Evolutionary conservation across 495 filamentous ascomycete genomes (phyloP), one percentile per base, ranked within the genome.

Genomic region (Annulohypoxylon nitens): DNA sequence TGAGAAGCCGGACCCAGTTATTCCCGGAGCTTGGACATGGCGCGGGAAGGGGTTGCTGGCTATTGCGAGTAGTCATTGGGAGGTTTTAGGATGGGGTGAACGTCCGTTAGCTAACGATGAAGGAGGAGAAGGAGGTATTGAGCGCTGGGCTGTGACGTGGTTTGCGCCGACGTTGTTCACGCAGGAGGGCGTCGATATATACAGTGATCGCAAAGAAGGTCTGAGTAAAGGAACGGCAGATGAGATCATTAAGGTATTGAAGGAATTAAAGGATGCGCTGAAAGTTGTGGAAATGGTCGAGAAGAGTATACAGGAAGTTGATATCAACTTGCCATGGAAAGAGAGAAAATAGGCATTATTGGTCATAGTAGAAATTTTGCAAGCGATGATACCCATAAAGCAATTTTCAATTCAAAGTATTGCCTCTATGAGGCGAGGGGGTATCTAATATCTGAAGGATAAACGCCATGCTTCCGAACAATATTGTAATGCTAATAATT

Each of bases 111-210:
- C 63, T 45, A 81, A 78, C 23, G 82, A 65, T 5, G 72, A 68
- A 43, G 76, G 83, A 67, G 66, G 63, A 33, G 45, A 75, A 47
- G 36, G 76, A 68, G 76, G 71, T 41, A 63, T 78, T 78, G 81
- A 86, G 76, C 68, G 80, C 54, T 95, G 90, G 90, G 85, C 88
- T 8, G 90, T 94, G 3, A 94, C 91, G 3, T 93, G 88, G 82
- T 96, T 95, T 77, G 87, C 87, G 66, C 89, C 89, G 66, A 94
- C 90, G 36, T 63, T 91, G 53, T 94, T 94, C 74, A 93, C 91
- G 51, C 89, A 90, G 50, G 90, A 90, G 65, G 93, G 93, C 1
- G 74, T 94, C 36, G 93, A 95, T 83, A 80, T 94, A 34, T 93
- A 92, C 79, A 88, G 86, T 25, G 79, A 89, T 66, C 76, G 78